Evolutionary conservation across 73 alveolate genomes (phyloP), one percentile per base, ranked within the genome.

Genomic region (Breviolum minutum): DNA sequence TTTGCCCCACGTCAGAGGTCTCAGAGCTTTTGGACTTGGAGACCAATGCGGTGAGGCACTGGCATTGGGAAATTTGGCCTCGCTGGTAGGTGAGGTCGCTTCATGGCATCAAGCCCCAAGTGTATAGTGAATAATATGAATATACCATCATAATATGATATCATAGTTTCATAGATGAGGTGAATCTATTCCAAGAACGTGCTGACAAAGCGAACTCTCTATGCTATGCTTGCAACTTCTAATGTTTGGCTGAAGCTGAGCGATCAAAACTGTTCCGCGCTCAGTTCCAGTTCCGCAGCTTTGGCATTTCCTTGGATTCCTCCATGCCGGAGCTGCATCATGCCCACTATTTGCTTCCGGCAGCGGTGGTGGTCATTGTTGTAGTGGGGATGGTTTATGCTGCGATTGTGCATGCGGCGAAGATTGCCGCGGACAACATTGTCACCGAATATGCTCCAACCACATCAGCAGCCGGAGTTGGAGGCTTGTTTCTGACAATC

Each of bases 1-100:
- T 32, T 22, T 5, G 8, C 19, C 77, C 77, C 24, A 68, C 6
- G 61, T 60, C 24, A 32, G 62, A 92, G 97, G 97, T 92, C 48
- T 27, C 89, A 8, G 97, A 92, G 27, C 90, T 92, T 64, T 68
- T 92, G 90, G 97, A 92, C 24, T 12, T 63, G 70, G 86, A 89
- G 83, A 71, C 97, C 32, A 63, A 92, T 69, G 84, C 48, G 30
- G 97, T 74, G 73, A 80, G 90, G 89, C 74, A 19, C 17, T 77
- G 94, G 30, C 94, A 24, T 85, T 29, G 94, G 17, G 20, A 20
- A 17, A 13, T 1, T 2, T 8, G 91, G 8, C 10, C 70, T 20
- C 64, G 29, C 71, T 82, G 20, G 91, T 48, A 14, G 29, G 40
- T 30, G 22, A 71, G n/a, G 13, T 76, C 11, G 10, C 29, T 9